A percentile compares a stretch with the other conserved stretches of the same genome.
Conservation (phyloP, 352 stramenopile species). For the Halophytophthora batemanensis region DNA sequence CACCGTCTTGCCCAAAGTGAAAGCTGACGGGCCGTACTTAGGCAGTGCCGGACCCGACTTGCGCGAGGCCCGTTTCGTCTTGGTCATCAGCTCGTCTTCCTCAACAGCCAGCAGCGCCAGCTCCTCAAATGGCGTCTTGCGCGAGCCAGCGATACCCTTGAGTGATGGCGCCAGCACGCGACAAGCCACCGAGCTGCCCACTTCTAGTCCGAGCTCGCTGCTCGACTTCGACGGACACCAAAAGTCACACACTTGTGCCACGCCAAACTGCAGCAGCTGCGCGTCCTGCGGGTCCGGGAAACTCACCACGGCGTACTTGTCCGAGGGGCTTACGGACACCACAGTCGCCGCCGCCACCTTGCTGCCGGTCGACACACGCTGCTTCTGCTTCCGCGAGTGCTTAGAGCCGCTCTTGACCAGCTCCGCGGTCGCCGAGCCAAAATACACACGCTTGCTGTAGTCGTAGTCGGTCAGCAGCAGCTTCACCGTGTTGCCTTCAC, state of each 20-base stretch:
- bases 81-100: constrained; percentile 44
- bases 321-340: constrained; percentile 43
- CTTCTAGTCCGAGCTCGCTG: constrained; percentile 48
- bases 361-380: constrained; percentile 36
- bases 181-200: constrained; percentile 36
- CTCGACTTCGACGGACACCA: constrained; percentile 68
- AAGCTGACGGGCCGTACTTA: constrained; percentile 64
- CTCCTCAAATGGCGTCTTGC: constrained; percentile 72
- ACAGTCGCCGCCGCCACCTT: constrained; percentile 50
- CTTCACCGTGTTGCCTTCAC: constrained; percentile 69
- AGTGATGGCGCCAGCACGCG: constrained; percentile 46
- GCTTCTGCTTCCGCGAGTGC: constrained; percentile 73
- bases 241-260: constrained; percentile 76
- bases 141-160: constrained; percentile 23
- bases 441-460: constrained; percentile 84
- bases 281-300: constrained; percentile 42
- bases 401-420: constrained; percentile 63
- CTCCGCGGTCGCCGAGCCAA: constrained; percentile 36
- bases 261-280: constrained; percentile 39
- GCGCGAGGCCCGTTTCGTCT: constrained; percentile 23
- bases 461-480: constrained; percentile 83
- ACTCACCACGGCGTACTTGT: constrained; percentile 67
- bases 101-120: constrained; percentile 62
- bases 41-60: constrained; percentile 47
- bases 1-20: constrained; percentile 63